Base-by-base conservation (phyloP, 371 early-diverging fungal species). In the Lichtheimia ramosa region DNA sequence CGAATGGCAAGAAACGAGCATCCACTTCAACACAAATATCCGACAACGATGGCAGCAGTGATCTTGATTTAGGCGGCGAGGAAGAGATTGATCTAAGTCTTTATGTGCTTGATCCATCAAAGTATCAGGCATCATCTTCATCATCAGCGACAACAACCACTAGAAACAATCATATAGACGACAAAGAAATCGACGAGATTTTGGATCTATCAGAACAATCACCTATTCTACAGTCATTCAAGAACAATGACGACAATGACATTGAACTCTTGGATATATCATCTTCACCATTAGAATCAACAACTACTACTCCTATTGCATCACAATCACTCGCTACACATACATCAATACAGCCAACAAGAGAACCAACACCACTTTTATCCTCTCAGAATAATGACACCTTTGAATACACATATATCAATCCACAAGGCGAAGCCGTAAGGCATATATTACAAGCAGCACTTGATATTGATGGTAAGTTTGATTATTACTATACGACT, bases 331-430 rank as follows among this genome's bases (percentile, higher is more conserved):
- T 21, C 40, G 40, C 53, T 7, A 39, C 6, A 21, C 5, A 39
- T 40, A 15, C 53, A 53, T 6, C 39, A 28, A 28, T 7, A 28
- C 34, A 34, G 2, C 10, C 34, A 34, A 34, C 34, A 10, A 34
- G 34, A 2, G 34, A 34, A 8, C 2, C 5, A 8, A 8, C 34
- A 34, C 27, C 27, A 25, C 25, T 5, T 43, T 3, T 43, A 18
- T 46, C 16, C 24, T 52, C 52, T 52, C 3, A 10, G 10, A 18
- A 12, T 34, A 34, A 34, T 13, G 28, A 52, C n/a, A 2, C 24
- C 12, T 64, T 62, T 24, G 28, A 56, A n/a, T 81, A 69, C 27
- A 71, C 75, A 3, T 81, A 69, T 59, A 41, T 81, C 1, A 62
- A 73, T 50, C 42, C 52, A 23, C 46, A 55, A 0, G 50, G 58